Conservation (phyloP, 176 grass and related monocot genomes). For the Poa pratensis region DNA sequence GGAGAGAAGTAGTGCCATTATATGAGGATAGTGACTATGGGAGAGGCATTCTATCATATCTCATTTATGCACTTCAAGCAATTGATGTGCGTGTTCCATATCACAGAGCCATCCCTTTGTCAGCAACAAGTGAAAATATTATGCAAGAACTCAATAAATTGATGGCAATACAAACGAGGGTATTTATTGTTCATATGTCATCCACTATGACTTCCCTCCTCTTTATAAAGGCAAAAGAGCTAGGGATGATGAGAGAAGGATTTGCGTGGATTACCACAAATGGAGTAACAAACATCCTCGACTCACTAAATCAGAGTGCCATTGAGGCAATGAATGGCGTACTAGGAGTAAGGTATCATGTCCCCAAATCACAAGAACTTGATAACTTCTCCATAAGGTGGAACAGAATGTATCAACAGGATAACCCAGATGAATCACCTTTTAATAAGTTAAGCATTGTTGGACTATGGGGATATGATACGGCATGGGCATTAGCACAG, state of each 20-base stretch:
- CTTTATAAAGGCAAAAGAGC: slow-evolving; percentile 33
- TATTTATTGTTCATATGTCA: slow-evolving; percentile 51
- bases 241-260: slow-evolving; percentile 61
- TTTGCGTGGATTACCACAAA: slow-evolving; percentile 64
- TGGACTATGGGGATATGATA: slow-evolving; percentile 56
- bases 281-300: slow-evolving; percentile 48
- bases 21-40: slow-evolving; percentile 60
- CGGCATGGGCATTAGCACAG: slow-evolving; percentile 46
- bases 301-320: slow-evolving; percentile 4
- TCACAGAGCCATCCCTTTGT: slow-evolving; percentile 25
- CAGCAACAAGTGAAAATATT: slow-evolving; percentile 52
- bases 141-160: slow-evolving; percentile 53
- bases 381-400: slow-evolving; percentile 46
- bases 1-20: slow-evolving; percentile 59
- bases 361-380: slow-evolving; percentile 30
- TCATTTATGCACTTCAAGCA: slow-evolving; percentile 44
- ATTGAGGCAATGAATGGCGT: slow-evolving; percentile 55
- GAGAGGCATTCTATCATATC: slow-evolving; percentile 55
- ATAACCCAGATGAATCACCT: slow-evolving; percentile 39
- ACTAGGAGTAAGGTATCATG: slow-evolving; percentile 43
- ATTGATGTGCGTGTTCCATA: slow-evolving; percentile 42
- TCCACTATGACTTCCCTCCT: slow-evolving; percentile 33
- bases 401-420: slow-evolving; percentile 41
- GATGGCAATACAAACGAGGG: slow-evolving; percentile 51
- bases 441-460: slow-evolving; percentile 35